Base-by-base conservation (phyloP, 2,329 filamentous ascomycete species). In the Aureobasidium sp. region DNA sequence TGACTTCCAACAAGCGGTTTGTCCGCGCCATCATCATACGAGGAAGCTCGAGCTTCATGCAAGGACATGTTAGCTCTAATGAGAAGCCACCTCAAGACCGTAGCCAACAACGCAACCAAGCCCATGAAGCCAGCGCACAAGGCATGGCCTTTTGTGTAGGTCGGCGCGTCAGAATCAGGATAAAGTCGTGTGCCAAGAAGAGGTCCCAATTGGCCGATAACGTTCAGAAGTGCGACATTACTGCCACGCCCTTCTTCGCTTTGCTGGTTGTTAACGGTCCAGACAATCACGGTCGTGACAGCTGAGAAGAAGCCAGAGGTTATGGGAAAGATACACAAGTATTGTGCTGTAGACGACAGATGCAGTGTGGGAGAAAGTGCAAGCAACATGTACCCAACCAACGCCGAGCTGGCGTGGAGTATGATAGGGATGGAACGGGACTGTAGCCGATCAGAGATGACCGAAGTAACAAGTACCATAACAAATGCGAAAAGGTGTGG, bases 211-310 rank as follows among this genome's bases (percentile, higher is more conserved):
- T 95, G 90, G 1, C 90, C 92, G 15, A 96, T 81, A 39, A 91
- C 70, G 73, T 96, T 92, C 70, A 97, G 74, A 36, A 96, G 79
- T 0, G 88, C 90, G 69, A 96, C 89, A 1, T 88, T 90, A 1
- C 85, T 85, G 0, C 90, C 90, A 67, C 89, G 88, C 7, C 85
- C 83, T 57, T 83, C 84, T 65, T 87, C 84, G 13, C 80, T 85
- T 59, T 82, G 77, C 71, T 94, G 89, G 73, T 96, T 96, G 71
- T 96, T 95, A 70, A 96, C 84, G 39, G 84, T 90, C 92, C 92
- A 96, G 1, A 90, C 88, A 62, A 96, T 89, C 67, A 92, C 87
- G 36, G 96, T 81, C 0, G 90, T 91, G 63, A 96, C 88, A 24
- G 90, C 88, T 64, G 84, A 86, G 78, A 96, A 93, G 75, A 96